Evolutionary conservation across 2,329 filamentous ascomycete species (phyloP).

Genomic region (Ophiostoma quercus): DNA sequence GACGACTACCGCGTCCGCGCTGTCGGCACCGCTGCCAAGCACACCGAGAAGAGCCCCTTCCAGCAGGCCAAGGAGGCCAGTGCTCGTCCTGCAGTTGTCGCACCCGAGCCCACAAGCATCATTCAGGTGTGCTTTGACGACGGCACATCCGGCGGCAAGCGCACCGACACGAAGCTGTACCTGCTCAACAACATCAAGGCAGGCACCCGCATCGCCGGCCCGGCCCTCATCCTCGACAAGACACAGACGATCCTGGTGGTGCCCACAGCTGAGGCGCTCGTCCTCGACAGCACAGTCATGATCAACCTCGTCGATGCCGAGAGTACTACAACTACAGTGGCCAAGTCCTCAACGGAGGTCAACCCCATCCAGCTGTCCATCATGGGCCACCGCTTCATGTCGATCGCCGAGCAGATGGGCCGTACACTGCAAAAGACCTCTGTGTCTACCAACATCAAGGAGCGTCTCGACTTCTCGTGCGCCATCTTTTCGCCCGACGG

Average conservation of each 20-base stretch:
- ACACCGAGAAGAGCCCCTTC: slow-evolving; percentile 54
- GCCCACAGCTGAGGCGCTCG: slow-evolving; percentile 66
- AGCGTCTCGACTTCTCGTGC: slow-evolving; percentile 77
- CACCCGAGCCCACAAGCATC: background rate
- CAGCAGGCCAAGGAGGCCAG: slow-evolving; percentile 43
- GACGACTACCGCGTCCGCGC: slow-evolving; percentile 84
- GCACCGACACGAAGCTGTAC: slow-evolving; percentile 74
- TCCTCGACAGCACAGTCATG: slow-evolving; percentile 83
- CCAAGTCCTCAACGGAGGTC: slow-evolving; percentile 40
- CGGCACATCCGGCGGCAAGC: slow-evolving; percentile 48
- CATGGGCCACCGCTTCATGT: slow-evolving; percentile 79
- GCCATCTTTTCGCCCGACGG: slow-evolving; percentile 72
- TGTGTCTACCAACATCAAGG: slow-evolving; percentile 76
- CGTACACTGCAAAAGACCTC: slow-evolving; percentile 73
- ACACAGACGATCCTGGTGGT: slow-evolving; percentile 90
- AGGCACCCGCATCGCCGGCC: slow-evolving; percentile 68
- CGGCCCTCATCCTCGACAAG: slow-evolving; percentile 78
- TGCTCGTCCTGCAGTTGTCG: background rate
- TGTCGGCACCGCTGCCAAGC: slow-evolving; percentile 55
- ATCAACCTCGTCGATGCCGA: slow-evolving; percentile 62
- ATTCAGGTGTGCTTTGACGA: slow-evolving; percentile 76
- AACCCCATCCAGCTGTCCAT: slow-evolving; percentile 74
- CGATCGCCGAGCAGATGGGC: slow-evolving; percentile 81
- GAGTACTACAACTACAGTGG: slow-evolving; percentile 34
- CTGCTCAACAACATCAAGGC: slow-evolving; percentile 67